Percentiles rank a stretch among this genome's conserved stretches.
phyloP scores from a whole-genome alignment of 257 asterid species.

The Nicotiana benthamiana region DNA sequence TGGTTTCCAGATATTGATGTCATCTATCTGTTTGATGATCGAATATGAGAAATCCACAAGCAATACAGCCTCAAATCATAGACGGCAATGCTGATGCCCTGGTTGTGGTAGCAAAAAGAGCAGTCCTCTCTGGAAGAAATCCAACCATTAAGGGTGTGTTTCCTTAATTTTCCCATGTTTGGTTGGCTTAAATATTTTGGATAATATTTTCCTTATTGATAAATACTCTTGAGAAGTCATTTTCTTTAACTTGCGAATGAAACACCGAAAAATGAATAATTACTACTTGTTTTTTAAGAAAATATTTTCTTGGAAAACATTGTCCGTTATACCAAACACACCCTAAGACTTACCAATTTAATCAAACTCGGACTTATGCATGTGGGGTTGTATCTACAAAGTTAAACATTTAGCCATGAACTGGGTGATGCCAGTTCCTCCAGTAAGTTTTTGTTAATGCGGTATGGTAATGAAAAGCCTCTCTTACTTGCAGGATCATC shows the following conservation, averaged over 20 bases:
- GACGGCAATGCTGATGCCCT: conserved; percentile 41
- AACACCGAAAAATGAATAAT: too few relatives aligned
- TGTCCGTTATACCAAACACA: too few relatives aligned
- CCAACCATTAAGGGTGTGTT: conserved; percentile 10
- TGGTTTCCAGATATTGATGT: too few relatives aligned
- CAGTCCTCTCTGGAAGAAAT: conserved; percentile 19
- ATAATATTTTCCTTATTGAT: too few relatives aligned
- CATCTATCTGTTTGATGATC: conserved; percentile 48
- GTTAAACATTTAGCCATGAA: conserved; percentile 45
- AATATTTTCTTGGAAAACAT: too few relatives aligned
- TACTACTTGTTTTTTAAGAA: too few relatives aligned
- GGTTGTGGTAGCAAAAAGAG: conserved; percentile 34
- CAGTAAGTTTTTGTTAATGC: conserved; percentile 38
- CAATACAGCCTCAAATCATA: conserved; percentile 37
- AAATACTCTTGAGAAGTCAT: too few relatives aligned
- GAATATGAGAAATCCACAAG: conserved; percentile 17
- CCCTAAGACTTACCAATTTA: conserved; percentile 25
- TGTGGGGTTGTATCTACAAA: conserved; percentile 31
- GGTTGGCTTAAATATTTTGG: too few relatives aligned
- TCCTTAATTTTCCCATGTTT: too few relatives aligned
- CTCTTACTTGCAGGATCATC: conserved; percentile 29
- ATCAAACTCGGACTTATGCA: conserved; percentile 30
- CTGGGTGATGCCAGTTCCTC: conserved; percentile 47
- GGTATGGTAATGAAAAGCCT: conserved; percentile 28
- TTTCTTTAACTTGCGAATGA: too few relatives aligned